A percentile compares a stretch with the other conserved stretches of the same genome.
phyloP scores from a whole-genome alignment of 441 rosid species.

The Capsella rubella region DNA sequence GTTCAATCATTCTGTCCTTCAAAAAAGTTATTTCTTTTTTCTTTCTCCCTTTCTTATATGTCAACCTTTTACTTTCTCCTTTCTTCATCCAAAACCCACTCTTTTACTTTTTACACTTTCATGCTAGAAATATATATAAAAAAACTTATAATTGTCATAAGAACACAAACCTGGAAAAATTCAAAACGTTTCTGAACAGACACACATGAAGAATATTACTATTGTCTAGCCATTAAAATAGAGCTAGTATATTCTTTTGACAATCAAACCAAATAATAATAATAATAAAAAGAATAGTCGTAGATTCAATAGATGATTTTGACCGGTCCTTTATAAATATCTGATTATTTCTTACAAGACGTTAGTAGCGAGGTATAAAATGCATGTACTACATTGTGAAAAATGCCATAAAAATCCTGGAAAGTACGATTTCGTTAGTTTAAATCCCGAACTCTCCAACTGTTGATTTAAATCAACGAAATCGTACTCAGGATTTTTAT shows the following conservation, averaged over 20 bases:
- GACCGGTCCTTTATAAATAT: background rate
- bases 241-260: background rate
- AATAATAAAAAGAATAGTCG: background rate
- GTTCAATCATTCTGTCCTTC: constrained; percentile 35
- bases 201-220: background rate
- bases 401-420: too few relatives aligned
- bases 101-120: constrained; percentile 10
- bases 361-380: background rate
- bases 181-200: background rate
- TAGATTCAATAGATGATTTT: constrained; percentile 5
- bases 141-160: background rate
- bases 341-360: constrained; percentile 1
- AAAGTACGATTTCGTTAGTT: too few relatives aligned
- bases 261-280: background rate
- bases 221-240: background rate
- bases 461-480: too few relatives aligned
- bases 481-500: too few relatives aligned
- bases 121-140: background rate
- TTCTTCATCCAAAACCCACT: constrained; percentile 2
- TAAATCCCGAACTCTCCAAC: too few relatives aligned
- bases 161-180: background rate
- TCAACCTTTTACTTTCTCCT: constrained; percentile 42
- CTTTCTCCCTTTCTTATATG: background rate
- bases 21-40: background rate
- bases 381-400: background rate